These are phyloP conservation scores for Rutstroemia sydowiana DNA, from an alignment of 2,329 filamentous ascomycete genomes.

Conservation along the genomic window DNA sequence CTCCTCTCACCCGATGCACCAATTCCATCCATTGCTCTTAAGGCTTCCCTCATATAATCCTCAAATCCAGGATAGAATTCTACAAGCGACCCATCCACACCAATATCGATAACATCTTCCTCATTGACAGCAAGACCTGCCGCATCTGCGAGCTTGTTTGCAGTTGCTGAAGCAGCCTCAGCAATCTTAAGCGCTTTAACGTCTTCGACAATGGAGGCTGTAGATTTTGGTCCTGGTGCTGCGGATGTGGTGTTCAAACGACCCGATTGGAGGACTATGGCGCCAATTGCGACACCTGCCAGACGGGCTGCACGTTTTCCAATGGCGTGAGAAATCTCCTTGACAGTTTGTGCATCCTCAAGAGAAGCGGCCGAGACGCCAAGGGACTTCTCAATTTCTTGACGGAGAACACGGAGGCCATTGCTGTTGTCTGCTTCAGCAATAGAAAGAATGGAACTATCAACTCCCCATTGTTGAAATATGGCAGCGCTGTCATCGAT, in stretches of 20 bases:
- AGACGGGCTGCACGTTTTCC: conserved; percentile 83
- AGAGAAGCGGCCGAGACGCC: conserved; percentile 67
- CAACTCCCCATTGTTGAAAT: conserved; percentile 78
- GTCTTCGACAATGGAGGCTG: conserved; percentile 22
- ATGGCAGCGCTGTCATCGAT: conserved; percentile 60
- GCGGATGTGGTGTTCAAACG: conserved; percentile 44
- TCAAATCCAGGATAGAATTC: conserved; percentile 95
- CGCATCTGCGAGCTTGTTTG: conserved; percentile 23
- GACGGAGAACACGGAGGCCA: conserved; percentile 65
- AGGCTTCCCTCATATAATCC: conserved; percentile 75
- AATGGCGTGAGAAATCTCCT: conserved; percentile 73
- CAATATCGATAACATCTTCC: conserved; percentile 75
- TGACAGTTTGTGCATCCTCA: conserved; percentile 84
- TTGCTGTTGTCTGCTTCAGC: conserved; percentile 73
- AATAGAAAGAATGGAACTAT: conserved; percentile 83
- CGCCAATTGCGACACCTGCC: conserved; percentile 79
- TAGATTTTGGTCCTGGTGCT: conserved; percentile 17
- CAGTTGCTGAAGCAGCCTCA: conserved; percentile 21
- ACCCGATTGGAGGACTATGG: conserved; percentile 73
- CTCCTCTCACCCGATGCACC: conserved; percentile 72
- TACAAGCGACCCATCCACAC: conserved; percentile 88
- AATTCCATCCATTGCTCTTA: conserved; percentile 69
- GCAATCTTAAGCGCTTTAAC: conserved; percentile 22
- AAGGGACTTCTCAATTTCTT: conserved; percentile 70
- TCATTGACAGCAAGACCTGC: conserved; percentile 24